These are phyloP conservation scores for Mycena maculata DNA, from an alignment of 768 basidiomycete genomes.

Conservation along the genomic window DNA sequence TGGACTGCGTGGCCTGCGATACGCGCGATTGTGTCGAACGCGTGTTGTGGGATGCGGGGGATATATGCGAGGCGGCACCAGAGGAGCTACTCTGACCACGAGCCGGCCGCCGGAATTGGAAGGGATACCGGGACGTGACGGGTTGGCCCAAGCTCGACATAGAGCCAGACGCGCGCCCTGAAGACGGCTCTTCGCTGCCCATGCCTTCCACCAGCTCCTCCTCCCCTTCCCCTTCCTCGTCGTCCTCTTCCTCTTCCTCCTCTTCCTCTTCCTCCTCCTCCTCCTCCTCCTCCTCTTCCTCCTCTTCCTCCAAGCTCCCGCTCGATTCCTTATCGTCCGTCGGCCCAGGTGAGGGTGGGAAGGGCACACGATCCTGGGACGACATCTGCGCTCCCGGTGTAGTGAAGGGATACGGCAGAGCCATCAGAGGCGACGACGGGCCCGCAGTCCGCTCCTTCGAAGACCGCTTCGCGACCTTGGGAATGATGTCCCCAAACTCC, in stretches of 20 bases:
- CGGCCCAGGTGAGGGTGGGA: conserved; percentile 72
- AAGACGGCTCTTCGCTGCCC: conserved; percentile 60
- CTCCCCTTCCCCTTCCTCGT: conserved; percentile 58
- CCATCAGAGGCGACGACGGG: conserved; percentile 56
- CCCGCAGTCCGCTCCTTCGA: conserved; percentile 59
- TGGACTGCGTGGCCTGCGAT: conserved; percentile 65
- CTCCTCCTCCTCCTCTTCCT: conserved; percentile 36
- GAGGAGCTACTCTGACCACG: conserved; percentile 59
- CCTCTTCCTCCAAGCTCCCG: conserved; percentile 39
- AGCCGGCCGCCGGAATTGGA: conserved; percentile 67
- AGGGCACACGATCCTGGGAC: conserved; percentile 73
- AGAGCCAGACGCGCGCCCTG: conserved; percentile 79
- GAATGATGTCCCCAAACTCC: conserved; percentile 50
- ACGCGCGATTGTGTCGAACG: conserved; percentile 52
- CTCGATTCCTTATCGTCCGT: conserved; percentile 52
- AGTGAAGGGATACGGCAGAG: conserved; percentile 79
- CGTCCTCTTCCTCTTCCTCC: conserved; percentile 52
- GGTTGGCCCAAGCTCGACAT: conserved; percentile 90
- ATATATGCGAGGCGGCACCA: conserved; percentile 52
- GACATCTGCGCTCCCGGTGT: conserved; percentile 70
- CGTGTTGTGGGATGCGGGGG: conserved; percentile 44
- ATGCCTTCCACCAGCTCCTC: conserved; percentile 46
- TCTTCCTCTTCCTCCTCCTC: conserved; percentile 38
- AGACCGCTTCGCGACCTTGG: conserved; percentile 55
- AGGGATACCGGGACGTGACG: conserved; percentile 75